Evolutionary conservation across 106 monocot species (phyloP).

Genomic region (Narthecium ossifragum): DNA sequence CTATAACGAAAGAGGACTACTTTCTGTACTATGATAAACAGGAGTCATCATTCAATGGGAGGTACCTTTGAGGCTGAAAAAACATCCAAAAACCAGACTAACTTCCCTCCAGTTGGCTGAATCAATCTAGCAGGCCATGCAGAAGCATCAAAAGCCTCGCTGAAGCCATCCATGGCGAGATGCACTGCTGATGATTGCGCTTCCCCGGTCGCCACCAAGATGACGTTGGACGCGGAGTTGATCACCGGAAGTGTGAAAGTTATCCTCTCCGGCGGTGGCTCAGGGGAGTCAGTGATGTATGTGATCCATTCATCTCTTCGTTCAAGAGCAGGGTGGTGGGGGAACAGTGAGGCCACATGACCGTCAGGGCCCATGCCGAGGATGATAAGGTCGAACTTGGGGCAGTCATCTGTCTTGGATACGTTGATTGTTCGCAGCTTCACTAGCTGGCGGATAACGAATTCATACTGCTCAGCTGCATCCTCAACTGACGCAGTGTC

Average conservation of each 20-base stretch:
- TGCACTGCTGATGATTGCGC: slow-evolving; percentile 39
- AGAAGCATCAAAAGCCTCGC: slow-evolving; percentile 1
- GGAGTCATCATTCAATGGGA: neutral
- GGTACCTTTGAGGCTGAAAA: slow-evolving; percentile 35
- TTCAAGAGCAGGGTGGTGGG: slow-evolving; percentile 46
- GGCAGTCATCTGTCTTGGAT: slow-evolving; percentile 68
- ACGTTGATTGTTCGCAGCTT: slow-evolving; percentile 57
- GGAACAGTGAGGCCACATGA: slow-evolving; percentile 70
- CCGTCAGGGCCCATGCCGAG: slow-evolving; percentile 72
- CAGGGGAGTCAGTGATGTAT: slow-evolving; percentile 61
- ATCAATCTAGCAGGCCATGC: slow-evolving; percentile 42
- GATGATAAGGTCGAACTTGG: slow-evolving; percentile 82
- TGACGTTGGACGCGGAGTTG: slow-evolving; percentile 75
- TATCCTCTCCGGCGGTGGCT: slow-evolving; percentile 82
- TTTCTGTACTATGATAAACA: neutral
- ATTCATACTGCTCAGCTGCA: slow-evolving; percentile 62
- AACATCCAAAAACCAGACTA: slow-evolving; percentile 78
- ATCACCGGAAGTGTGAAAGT: slow-evolving; percentile 83
- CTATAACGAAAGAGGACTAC: neutral
- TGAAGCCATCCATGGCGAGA: slow-evolving; percentile 14
- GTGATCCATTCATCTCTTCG: slow-evolving; percentile 70
- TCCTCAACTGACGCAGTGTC: slow-evolving; percentile 68
- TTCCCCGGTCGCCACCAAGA: slow-evolving; percentile 47
- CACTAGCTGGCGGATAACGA: slow-evolving; percentile 69
- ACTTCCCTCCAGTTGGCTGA: slow-evolving; percentile 43